Evolutionary conservation across 129 eudicot genomes (phyloP).

Genomic region (Arctium lappa): DNA sequence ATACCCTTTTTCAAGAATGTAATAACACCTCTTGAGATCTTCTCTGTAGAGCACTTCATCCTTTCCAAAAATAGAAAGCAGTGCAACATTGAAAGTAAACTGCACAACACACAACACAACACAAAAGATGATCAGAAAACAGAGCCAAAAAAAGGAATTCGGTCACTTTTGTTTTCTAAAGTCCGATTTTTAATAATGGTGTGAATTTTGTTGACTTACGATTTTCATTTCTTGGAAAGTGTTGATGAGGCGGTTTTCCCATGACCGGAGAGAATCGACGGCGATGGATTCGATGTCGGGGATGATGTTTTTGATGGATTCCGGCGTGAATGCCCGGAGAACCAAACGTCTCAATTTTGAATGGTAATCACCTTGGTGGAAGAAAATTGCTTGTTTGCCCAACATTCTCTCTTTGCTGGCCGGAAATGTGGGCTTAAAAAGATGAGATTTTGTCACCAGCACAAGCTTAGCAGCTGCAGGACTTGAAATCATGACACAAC

Average conservation of each 20-base stretch:
- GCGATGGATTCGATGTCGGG: constrained; percentile 70
- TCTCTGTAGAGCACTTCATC: constrained; percentile 82
- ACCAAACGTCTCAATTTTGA: constrained; percentile 71
- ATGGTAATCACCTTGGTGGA: constrained; percentile 95
- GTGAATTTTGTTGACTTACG: constrained; percentile 34
- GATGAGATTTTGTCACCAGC: constrained; percentile 63
- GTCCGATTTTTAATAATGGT: not conserved
- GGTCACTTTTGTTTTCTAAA: not conserved
- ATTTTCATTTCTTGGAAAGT: constrained; percentile 94
- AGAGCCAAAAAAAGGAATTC: not conserved
- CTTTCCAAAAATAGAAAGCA: constrained; percentile 88
- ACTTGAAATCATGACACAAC: constrained; percentile 90
- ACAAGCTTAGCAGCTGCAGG: constrained; percentile 87
- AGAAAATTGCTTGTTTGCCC: constrained; percentile 95
- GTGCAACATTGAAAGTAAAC: constrained; percentile 94
- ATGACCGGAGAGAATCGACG: constrained; percentile 36
- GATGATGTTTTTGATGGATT: constrained; percentile 55
- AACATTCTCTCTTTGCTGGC: constrained; percentile 98
- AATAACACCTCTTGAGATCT: constrained; percentile 86
- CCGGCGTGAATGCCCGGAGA: constrained; percentile 83
- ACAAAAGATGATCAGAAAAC: not conserved
- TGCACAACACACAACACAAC: constrained; percentile 25
- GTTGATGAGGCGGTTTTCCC: constrained; percentile 60
- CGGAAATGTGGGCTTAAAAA: constrained; percentile 96
- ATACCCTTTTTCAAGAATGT: constrained; percentile 92